Percentiles rank a stretch among this genome's conserved stretches.
phyloP scores from a whole-genome alignment of 2,329 filamentous ascomycete genomes.

The Incumbomyces lentus region DNA sequence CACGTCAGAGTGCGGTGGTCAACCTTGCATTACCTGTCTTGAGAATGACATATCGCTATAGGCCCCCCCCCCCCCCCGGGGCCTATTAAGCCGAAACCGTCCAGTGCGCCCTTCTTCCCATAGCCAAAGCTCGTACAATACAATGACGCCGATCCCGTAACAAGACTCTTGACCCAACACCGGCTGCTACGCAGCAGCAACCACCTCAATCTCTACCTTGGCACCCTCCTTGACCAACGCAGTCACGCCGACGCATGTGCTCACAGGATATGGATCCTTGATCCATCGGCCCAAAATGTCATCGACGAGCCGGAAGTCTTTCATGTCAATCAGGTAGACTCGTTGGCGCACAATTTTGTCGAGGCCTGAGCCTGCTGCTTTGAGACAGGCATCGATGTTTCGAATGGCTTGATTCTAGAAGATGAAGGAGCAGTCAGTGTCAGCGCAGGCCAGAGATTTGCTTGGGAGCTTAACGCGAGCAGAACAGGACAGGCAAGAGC shows the following conservation, averaged over 20 bases:
- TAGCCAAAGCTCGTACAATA: no score
- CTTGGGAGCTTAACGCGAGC: no score
- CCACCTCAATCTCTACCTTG: slow-evolving; percentile 9
- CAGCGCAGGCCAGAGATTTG: neutral
- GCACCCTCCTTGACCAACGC: slow-evolving; percentile 8
- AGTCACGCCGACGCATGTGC: slow-evolving; percentile 4
- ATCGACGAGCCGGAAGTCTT: slow-evolving; percentile 6
- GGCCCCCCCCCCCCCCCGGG: no score
- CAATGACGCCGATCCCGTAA: no score
- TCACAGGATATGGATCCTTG: slow-evolving; percentile 7
- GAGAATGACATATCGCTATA: no score
- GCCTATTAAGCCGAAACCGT: no score
- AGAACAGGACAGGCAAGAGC: neutral
- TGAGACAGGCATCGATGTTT: slow-evolving; percentile 8
- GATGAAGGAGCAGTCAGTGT: neutral
- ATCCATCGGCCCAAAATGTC: slow-evolving; percentile 3
- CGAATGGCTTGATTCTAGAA: slow-evolving; percentile 6
- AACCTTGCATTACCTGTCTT: no score
- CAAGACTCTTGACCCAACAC: no score
- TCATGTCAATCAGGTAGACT: slow-evolving; percentile 5
- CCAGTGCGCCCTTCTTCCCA: no score
- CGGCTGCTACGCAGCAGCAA: slow-evolving; percentile 2
- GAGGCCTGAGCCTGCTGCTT: slow-evolving; percentile 6
- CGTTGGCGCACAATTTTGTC: slow-evolving; percentile 8
- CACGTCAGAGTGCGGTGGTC: no score